phyloP scores from a whole-genome alignment of 2,329 filamentous ascomycete species.

The Xylariaceae sp. region DNA sequence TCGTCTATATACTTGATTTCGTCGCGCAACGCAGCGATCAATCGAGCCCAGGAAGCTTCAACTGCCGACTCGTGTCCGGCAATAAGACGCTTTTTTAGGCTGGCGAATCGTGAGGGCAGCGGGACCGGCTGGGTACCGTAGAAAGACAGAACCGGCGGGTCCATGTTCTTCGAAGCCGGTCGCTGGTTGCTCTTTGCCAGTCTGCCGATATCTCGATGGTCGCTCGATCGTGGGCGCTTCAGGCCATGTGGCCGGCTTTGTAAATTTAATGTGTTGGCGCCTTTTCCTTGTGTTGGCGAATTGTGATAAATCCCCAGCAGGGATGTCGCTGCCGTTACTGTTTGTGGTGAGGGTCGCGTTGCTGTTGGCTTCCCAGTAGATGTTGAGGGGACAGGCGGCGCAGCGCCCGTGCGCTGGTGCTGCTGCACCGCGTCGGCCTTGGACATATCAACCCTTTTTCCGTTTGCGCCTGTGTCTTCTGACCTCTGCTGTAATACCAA shows the following conservation, averaged over 20 bases:
- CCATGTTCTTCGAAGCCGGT: slow-evolving; percentile 36
- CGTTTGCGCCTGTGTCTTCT: slow-evolving; percentile 29
- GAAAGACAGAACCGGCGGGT: slow-evolving; percentile 49
- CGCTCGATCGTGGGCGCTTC: slow-evolving; percentile 29
- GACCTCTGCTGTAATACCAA: slow-evolving; percentile 23
- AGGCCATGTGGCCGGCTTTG: slow-evolving; percentile 18
- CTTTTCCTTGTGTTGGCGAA: not conserved
- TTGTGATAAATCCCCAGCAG: not conserved
- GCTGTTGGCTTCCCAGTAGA: slow-evolving; percentile 11
- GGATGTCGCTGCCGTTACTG: slow-evolving; percentile 11
- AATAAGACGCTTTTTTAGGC: slow-evolving; percentile 50
- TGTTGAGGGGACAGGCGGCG: slow-evolving; percentile 28
- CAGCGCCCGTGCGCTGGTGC: slow-evolving; percentile 25
- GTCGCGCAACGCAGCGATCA: slow-evolving; percentile 45
- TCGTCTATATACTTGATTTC: slow-evolving; percentile 49
- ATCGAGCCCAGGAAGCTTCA: slow-evolving; percentile 49
- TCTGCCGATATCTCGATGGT: slow-evolving; percentile 28
- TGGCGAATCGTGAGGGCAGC: slow-evolving; percentile 53
- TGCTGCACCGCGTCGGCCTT: slow-evolving; percentile 32
- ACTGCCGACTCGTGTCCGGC: slow-evolving; percentile 50
- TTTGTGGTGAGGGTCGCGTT: slow-evolving; percentile 1
- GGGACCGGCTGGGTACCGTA: slow-evolving; percentile 53
- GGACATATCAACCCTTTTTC: slow-evolving; percentile 30
- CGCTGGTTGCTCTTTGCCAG: slow-evolving; percentile 30
- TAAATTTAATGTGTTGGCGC: slow-evolving; percentile 1